Base-by-base conservation (phyloP, 345 rosid genomes). In the Moricandia arvensis region DNA sequence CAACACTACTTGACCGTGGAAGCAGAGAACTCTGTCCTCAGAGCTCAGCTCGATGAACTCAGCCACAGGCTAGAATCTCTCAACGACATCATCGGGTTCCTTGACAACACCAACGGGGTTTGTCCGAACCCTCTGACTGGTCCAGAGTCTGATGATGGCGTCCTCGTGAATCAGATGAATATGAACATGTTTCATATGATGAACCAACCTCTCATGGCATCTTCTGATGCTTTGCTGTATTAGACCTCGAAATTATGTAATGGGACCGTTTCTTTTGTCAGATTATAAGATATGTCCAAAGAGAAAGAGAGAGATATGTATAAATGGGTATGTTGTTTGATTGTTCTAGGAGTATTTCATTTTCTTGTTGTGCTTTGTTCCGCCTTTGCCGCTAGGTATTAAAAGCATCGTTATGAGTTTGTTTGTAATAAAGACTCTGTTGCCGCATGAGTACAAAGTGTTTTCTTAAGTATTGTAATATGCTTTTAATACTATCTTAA, bases 41-140 rank as follows among this genome's bases (percentile, higher is more conserved):
- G 87, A 68, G 97, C 93, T 73, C 97, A 92, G 71, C 70, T 80
- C 4, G 72, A 75, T 43, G 97, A 95, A 82, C 97, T 95, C 4
- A 82, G 55, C 71, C 68, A 87, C 77, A 80, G 97, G 66, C 84
- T 95, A 63, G 79, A 86, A 54, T 95, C 96, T 17, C 68, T 92
- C 80, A 85, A 87, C 69, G 97, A 89, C 63, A 95, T 95, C 55
- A 68, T 89, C 67, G 43, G 34, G 7, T 79, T 82, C 78, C 35
- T 88, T 73, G 79, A 69, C 30, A 76, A 80, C 3, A 74, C 9
- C 71, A 45, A 66, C 30, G 66, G 75, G 57, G 33, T 68, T 33
- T 53, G 59, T 73, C 41, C 61, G 64, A 49, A 80, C 65, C 76
- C 37, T 70, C 65, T 43, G 43, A 34, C 63, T 80, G 68, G 49